These are phyloP conservation scores for Plasmodium knowlesi DNA, from an alignment of 169 alveolate genomes.

Conservation along the genomic window DNA sequence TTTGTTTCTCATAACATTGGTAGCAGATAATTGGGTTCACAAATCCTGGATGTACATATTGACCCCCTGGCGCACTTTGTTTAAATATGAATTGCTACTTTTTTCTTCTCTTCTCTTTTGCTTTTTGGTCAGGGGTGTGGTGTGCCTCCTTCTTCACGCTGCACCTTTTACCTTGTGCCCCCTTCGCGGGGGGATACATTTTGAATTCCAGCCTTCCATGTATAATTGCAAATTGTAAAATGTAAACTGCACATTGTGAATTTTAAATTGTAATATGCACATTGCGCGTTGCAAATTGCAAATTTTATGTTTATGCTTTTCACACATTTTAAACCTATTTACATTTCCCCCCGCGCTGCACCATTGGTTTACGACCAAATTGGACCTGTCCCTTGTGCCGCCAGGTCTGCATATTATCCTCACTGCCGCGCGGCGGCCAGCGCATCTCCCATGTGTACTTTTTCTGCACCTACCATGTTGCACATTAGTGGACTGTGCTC, in stretches of 20 bases:
- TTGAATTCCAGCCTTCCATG: not conserved
- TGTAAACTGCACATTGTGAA: not conserved
- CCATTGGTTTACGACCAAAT: not conserved
- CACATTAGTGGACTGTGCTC: not conserved
- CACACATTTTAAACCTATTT: not conserved
- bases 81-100: not conserved
- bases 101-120: not conserved
- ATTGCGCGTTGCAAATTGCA: not conserved
- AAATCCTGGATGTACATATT: not conserved
- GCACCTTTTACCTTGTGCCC: not conserved
- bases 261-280: not conserved
- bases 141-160: not conserved
- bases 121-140: not conserved
- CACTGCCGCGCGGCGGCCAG: not conserved
- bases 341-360: not conserved
- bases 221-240: not conserved
- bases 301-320: not conserved
- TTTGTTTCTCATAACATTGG: not conserved
- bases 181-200: not conserved
- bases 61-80: not conserved
- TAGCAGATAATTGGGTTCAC: not conserved
- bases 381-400: not conserved
- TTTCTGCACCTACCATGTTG: not conserved
- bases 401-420: not conserved
- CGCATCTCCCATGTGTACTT: not conserved